Evolutionary conservation across 108 stramenopile species (phyloP).

Genomic region (Mediolabrus comicus): DNA sequence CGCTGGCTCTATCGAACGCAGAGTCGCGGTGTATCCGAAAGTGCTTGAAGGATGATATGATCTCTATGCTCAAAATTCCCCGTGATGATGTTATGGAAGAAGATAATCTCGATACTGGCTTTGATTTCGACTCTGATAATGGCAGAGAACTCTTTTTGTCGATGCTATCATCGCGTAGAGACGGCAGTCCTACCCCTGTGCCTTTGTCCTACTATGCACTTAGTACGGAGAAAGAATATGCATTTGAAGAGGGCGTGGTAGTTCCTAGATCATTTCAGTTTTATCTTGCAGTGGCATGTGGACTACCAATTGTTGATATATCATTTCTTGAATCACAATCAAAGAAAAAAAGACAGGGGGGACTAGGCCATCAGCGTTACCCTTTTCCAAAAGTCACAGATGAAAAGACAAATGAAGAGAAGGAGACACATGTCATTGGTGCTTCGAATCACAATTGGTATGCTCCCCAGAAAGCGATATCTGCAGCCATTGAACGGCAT

Average conservation of each 20-base stretch:
- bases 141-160: conserved; percentile 28
- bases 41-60: conserved; percentile 20
- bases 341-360: conserved; percentile 1
- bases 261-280: conserved; percentile 46
- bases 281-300: conserved; percentile 47
- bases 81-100: background rate
- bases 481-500: conserved; percentile 16
- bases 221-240: conserved; percentile 36
- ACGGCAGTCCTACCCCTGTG: background rate
- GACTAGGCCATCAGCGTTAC: conserved; percentile 3
- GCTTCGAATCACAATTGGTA: conserved; percentile 36
- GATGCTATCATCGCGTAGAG: conserved; percentile 7
- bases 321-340: conserved; percentile 25
- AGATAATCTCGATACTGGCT: conserved; percentile 20
- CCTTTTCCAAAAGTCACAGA: conserved; percentile 12
- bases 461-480: conserved; percentile 42
- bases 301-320: conserved; percentile 41
- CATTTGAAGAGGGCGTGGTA: conserved; percentile 36
- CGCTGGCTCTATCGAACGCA: conserved; percentile 14
- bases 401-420: conserved; percentile 2
- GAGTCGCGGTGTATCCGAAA: conserved; percentile 18
- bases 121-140: conserved; percentile 32
- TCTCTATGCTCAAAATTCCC: conserved; percentile 21
- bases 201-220: conserved; percentile 35
- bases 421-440: conserved; percentile 30